These are phyloP conservation scores for Globisporangium mamillatum DNA, from an alignment of 352 stramenopile species.

Conservation along the genomic window DNA sequence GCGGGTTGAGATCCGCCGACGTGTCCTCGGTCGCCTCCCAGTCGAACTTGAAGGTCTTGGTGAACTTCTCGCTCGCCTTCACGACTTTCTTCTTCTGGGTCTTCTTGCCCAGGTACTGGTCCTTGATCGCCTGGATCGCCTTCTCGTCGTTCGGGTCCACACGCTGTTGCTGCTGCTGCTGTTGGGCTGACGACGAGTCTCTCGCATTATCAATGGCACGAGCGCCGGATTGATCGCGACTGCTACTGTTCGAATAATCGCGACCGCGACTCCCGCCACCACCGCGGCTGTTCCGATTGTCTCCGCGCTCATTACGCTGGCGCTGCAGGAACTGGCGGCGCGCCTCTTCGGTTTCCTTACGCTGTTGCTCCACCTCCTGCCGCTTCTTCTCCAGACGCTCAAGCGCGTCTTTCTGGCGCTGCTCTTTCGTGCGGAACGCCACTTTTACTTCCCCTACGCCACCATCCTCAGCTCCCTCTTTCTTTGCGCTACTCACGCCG, in stretches of 20 bases:
- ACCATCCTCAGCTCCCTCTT: not conserved
- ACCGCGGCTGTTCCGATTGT: slow-evolving; percentile 18
- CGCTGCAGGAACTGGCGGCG: slow-evolving; percentile 63
- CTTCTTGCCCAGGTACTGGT: slow-evolving; percentile 89
- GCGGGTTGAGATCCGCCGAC: slow-evolving; percentile 85
- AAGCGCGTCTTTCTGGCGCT: slow-evolving; percentile 75
- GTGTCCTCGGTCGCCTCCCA: slow-evolving; percentile 93
- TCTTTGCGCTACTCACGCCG: not conserved
- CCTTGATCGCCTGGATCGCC: slow-evolving; percentile 78
- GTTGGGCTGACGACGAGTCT: not conserved
- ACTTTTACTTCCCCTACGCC: slow-evolving; percentile 32
- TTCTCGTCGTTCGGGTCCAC: slow-evolving; percentile 56
- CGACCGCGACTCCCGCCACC: slow-evolving; percentile 9
- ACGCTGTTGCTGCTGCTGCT: slow-evolving; percentile 14
- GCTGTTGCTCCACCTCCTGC: slow-evolving; percentile 54
- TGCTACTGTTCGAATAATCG: not conserved
- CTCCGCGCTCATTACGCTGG: slow-evolving; percentile 36
- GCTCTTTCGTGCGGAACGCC: slow-evolving; percentile 74
- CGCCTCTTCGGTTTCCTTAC: slow-evolving; percentile 50
- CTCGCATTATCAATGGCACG: slow-evolving; percentile 4
- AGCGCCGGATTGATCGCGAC: not conserved
- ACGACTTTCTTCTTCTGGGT: slow-evolving; percentile 87
- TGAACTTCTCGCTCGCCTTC: slow-evolving; percentile 92
- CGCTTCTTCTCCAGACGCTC: slow-evolving; percentile 72
- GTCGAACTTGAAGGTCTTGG: slow-evolving; percentile 93